Evolutionary conservation across 2,329 filamentous ascomycete species (phyloP).

Genomic region (Beauveria caledonica): DNA sequence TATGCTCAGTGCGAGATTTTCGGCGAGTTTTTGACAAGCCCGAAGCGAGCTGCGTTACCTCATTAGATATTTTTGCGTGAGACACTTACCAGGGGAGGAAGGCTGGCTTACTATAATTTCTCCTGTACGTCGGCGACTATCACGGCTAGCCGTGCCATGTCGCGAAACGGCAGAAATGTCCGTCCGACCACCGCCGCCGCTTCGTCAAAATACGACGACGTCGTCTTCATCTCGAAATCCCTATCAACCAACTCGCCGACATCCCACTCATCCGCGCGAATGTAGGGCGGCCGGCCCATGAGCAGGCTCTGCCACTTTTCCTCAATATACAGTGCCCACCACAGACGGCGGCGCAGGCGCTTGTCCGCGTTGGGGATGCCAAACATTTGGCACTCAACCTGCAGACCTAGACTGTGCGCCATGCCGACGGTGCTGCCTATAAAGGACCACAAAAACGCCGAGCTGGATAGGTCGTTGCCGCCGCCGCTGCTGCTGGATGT

Average conservation of each 20-base stretch:
- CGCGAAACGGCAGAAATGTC: conserved; percentile 8
- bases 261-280: conserved; percentile 26
- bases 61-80: background rate
- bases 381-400: conserved; percentile 29
- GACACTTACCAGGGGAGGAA: background rate
- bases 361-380: conserved; percentile 30
- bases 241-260: conserved; percentile 9
- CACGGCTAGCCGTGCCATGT: conserved; percentile 12
- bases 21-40: conserved; percentile 12
- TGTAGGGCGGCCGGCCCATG: conserved; percentile 27
- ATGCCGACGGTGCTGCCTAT: conserved; percentile 27
- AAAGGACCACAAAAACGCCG: conserved; percentile 28
- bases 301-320: conserved; percentile 31
- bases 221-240: conserved; percentile 8
- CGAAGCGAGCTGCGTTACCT: conserved; percentile 4
- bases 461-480: conserved; percentile 19
- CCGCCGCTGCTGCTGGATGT: background rate
- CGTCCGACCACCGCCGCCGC: background rate
- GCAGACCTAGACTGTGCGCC: conserved; percentile 25
- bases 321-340: conserved; percentile 32
- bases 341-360: conserved; percentile 27
- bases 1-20: conserved; percentile 12
- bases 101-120: conserved; percentile 12
- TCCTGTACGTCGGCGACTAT: conserved; percentile 12
- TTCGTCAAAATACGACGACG: conserved; percentile 8